Percentiles rank a stretch among this genome's conserved stretches.
Conservation (phyloP, 179 eudicot genomes). For the Actinidia arguta region DNA sequence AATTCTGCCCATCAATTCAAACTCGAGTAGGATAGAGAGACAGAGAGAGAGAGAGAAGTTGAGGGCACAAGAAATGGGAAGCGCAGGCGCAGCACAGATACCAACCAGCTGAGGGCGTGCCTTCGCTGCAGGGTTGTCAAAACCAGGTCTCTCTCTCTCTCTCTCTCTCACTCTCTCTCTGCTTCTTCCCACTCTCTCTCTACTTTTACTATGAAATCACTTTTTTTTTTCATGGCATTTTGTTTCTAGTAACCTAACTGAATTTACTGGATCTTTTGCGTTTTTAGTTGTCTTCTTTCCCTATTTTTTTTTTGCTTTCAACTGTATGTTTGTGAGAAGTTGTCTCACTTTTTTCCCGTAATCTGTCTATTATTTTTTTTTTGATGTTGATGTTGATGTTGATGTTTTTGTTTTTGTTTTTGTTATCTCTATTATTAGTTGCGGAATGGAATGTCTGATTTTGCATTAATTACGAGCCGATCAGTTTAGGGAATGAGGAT, state of each 20-base stretch:
- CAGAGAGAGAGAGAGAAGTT: not conserved
- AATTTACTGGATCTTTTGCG: not conserved
- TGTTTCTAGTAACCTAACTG: not conserved
- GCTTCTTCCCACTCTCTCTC: too few species aligned
- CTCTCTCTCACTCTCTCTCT: not conserved
- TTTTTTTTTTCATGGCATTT: not conserved
- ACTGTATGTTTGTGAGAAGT: not conserved
- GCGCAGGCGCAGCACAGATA: conserved; percentile 77
- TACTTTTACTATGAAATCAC: not conserved
- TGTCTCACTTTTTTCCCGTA: not conserved
- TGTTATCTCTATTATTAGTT: not conserved
- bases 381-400: not conserved
- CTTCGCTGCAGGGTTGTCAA: conserved; percentile 96
- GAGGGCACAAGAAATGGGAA: conserved; percentile 9
- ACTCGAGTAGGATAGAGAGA: not conserved
- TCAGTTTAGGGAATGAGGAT: conserved; percentile 91
- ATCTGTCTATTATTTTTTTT: not conserved
- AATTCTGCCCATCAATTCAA: too few species aligned
- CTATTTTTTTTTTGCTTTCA: not conserved
- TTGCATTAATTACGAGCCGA: too few species aligned
- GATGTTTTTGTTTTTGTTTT: not conserved
- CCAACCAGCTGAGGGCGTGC: conserved; percentile 96
- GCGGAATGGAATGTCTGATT: too few species aligned
- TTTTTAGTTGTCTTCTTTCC: not conserved
- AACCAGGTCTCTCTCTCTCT: conserved; percentile 62